Evolutionary conservation across 225 moss, liverwort and hornwort genomes (phyloP), one percentile per base, ranked within the genome.

Genomic region (Bryum argenteum): DNA sequence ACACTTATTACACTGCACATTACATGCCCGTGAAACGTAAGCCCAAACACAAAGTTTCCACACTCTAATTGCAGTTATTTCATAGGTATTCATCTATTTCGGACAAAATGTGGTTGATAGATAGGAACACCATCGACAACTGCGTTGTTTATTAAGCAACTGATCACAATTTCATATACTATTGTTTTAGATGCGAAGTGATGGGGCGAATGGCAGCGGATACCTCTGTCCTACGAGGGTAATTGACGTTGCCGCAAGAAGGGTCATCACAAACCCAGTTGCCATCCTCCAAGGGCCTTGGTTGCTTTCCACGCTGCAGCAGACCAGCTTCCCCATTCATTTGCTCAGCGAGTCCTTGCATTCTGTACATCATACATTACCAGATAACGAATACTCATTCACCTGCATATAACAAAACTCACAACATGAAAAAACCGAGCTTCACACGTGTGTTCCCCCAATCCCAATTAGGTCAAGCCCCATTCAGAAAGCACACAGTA

Each of bases 231-330:
- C 97, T 89, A 58, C 97, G 89, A 15, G 97, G 97, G 70, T 98
- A 98, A 78, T 98, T 98, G 47, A 98, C 97, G 80, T 98, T 98
- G 26, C 87, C 88, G 69, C 97, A 98, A 59, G 79, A 84, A 18
- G 92, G 79, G 40, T 98, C 94, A 74, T 98, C 97, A 76, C 97
- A 98, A 55, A 98, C 91, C 97, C 97, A 98, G 76, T 98, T 94
- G 17, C 97, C 97, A 85, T 98, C 97, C 82, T 98, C 97, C 77
- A 98, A 65, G 37, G 97, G 94, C 61, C 97, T 92, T 22, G 97
- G 97, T 80, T 98, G 97, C 80, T 98, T 98, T 40, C 97, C 96
- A 75, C 91, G 86, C 73, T 90, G 86, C 79, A 93, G 83, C 80
- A 90, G 70, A 15, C 87, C 87, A 42, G 65, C 74, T 51, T 98